These are phyloP conservation scores for Panaeolus cyanescens DNA, from an alignment of 768 basidiomycete species.

Conservation along the genomic window DNA sequence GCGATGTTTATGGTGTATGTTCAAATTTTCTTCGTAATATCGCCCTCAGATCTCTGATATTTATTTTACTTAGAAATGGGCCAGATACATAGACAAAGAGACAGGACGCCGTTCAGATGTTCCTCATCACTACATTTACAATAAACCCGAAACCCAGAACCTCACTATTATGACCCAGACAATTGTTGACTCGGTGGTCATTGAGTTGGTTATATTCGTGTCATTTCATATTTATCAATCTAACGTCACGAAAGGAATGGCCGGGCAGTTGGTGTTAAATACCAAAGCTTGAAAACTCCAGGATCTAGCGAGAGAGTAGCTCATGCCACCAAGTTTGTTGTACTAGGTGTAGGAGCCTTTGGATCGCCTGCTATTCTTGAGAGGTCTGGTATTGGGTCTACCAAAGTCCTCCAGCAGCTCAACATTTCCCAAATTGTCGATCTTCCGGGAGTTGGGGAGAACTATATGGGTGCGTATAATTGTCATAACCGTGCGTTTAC, in stretches of 20 bases:
- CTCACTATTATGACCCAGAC: conserved; percentile 37
- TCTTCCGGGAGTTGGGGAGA: conserved; percentile 78
- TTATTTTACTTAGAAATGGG: conserved; percentile 46
- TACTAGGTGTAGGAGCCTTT: conserved; percentile 53
- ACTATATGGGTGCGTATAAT: conserved; percentile 46
- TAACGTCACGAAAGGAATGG: conserved; percentile 28
- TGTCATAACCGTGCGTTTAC: background rate
- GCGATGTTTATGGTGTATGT: conserved; percentile 29
- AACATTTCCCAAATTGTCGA: conserved; percentile 54
- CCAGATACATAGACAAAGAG: conserved; percentile 53
- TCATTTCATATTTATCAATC: background rate
- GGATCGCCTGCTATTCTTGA: conserved; percentile 58
- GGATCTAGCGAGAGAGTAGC: conserved; percentile 22
- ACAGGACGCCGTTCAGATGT: conserved; percentile 60
- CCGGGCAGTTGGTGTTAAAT: conserved; percentile 53
- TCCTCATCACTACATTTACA: conserved; percentile 53
- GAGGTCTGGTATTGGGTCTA: conserved; percentile 59
- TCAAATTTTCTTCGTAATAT: background rate
- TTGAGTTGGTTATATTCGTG: conserved; percentile 36
- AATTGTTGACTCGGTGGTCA: conserved; percentile 45
- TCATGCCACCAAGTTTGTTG: conserved; percentile 38
- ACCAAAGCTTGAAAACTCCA: conserved; percentile 20
- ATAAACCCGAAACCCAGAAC: conserved; percentile 40
- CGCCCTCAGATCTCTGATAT: conserved; percentile 6
- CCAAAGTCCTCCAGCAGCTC: conserved; percentile 42